Conservation (phyloP, 139 green algal species). For the Chlamydomonas asymmetrica region DNA sequence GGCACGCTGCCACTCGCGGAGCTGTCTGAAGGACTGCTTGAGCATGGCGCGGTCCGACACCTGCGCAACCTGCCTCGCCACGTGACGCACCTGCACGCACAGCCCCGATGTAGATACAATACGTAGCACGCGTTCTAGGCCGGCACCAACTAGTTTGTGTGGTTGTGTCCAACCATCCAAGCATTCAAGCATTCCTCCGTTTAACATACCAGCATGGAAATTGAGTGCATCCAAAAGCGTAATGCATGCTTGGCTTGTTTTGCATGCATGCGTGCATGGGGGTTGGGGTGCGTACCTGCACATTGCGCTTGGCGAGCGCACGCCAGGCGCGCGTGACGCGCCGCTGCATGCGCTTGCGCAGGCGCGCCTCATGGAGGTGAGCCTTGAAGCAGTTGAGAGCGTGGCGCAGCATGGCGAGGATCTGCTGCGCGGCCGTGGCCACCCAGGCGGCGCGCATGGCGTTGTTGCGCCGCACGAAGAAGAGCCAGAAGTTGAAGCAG, state of each 20-base stretch:
- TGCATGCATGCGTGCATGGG: neutral
- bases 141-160: too few relatives aligned
- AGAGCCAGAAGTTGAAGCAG: constrained; percentile 44
- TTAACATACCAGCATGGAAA: too few relatives aligned
- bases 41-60: too few relatives aligned
- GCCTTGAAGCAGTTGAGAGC: constrained; percentile 45
- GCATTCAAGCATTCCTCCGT: too few relatives aligned
- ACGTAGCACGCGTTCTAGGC: too few relatives aligned
- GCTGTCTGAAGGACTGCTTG: constrained; percentile 5
- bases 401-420: constrained; percentile 39
- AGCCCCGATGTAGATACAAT: too few relatives aligned
- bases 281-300: constrained; percentile 12
- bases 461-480: constrained; percentile 40
- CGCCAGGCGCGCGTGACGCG: constrained; percentile 12
- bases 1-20: constrained; percentile 20
- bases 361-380: constrained; percentile 35
- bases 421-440: constrained; percentile 24
- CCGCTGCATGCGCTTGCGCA: constrained; percentile 7
- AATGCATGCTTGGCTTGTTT: neutral
- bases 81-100: too few relatives aligned
- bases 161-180: too few relatives aligned
- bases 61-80: too few relatives aligned
- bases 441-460: constrained; percentile 28
- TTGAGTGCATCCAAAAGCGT: too few relatives aligned
- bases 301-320: constrained; percentile 27